A percentile compares a stretch with the other conserved stretches of the same genome.
Conservation (phyloP, 768 basidiomycete species). For the Boletus sp. region DNA sequence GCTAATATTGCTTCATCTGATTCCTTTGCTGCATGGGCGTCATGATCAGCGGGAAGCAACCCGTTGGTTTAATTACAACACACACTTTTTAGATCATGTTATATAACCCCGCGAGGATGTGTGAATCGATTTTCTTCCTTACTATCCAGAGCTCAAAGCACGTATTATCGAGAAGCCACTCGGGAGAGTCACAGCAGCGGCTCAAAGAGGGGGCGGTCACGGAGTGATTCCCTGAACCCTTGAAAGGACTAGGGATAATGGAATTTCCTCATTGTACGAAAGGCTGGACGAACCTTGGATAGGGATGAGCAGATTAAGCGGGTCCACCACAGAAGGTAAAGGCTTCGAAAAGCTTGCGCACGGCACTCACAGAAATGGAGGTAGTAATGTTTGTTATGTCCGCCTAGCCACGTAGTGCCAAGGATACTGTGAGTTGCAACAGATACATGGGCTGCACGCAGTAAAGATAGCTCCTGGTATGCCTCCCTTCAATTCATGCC, state of each 20-base stretch:
- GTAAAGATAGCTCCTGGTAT: background rate
- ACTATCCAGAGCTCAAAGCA: background rate
- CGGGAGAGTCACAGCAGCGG: background rate
- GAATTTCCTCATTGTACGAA: background rate
- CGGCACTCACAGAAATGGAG: background rate
- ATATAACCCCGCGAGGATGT: background rate
- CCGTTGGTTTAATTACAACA: background rate
- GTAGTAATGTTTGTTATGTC: background rate
- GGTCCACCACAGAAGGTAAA: background rate
- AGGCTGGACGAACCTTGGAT: background rate
- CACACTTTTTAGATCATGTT: background rate
- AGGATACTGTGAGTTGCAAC: background rate
- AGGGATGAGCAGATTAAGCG: background rate
- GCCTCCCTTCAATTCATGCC: background rate
- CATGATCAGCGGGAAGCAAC: background rate
- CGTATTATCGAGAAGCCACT: background rate
- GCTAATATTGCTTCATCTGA: slow-evolving; percentile 29
- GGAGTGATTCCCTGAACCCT: background rate
- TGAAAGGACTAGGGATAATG: background rate
- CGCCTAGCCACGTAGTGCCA: background rate
- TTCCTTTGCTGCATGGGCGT: background rate
- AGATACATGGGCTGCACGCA: background rate
- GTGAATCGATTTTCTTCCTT: background rate
- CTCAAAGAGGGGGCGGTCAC: background rate
- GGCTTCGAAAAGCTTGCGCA: background rate